A percentile compares a stretch with the other conserved stretches of the same genome.
phyloP scores from a whole-genome alignment of 306 rosid genomes.

The Oemleria cerasiformis region DNA sequence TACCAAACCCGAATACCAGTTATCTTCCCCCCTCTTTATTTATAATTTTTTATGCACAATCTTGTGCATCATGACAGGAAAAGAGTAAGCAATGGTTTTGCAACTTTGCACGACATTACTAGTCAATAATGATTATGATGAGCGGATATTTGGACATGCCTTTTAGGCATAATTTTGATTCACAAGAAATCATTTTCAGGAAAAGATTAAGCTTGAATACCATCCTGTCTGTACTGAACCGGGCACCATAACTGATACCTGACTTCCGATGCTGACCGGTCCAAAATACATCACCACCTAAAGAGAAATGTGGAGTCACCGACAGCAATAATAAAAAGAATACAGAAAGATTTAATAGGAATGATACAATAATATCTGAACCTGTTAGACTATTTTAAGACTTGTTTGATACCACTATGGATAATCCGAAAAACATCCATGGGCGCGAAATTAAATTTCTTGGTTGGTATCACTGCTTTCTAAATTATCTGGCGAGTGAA shows the following conservation, averaged over 20 bases:
- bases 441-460: neutral
- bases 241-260: constrained; percentile 81
- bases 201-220: constrained; percentile 32
- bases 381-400: too few species aligned
- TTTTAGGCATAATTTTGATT: too few species aligned
- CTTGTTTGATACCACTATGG: neutral
- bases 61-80: too few species aligned
- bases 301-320: constrained; percentile 64
- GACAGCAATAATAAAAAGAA: constrained; percentile 45
- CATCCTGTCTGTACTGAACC: constrained; percentile 85
- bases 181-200: neutral
- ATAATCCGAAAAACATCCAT: neutral
- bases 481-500: neutral
- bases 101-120: too few species aligned
- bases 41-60: too few species aligned
- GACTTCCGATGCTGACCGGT: constrained; percentile 95
- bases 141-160: too few species aligned
- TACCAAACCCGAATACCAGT: too few species aligned
- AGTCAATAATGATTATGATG: too few species aligned
- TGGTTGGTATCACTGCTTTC: neutral
- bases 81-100: too few species aligned
- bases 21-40: too few species aligned
- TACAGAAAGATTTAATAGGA: neutral
- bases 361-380: neutral
- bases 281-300: constrained; percentile 98